Evolutionary conservation across 176 grass and related monocot species (phyloP), one percentile per base, ranked within the genome.

Genomic region (Zea luxurians): DNA sequence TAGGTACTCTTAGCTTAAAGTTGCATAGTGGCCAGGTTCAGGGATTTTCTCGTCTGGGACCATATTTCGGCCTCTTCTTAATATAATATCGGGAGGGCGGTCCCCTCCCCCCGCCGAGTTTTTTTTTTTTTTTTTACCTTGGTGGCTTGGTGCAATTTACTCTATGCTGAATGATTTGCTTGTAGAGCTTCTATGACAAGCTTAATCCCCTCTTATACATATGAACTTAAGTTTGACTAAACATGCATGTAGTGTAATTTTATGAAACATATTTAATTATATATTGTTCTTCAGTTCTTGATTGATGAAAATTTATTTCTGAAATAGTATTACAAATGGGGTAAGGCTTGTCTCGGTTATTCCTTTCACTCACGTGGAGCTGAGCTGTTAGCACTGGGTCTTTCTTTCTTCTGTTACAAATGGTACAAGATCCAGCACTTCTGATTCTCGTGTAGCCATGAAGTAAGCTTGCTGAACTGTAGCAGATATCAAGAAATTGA

Each of bases 1-100:
- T 42, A 73, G 36, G 7, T 52, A 53, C 43, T 64, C 4, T 58
- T 53, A 69, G n/a, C 37, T 66, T 74, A 46, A 66, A 66, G 61
- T 1, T 64, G 13, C 37, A 55, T 27, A 27, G 27, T 27, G 27
- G 27, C 27, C 27, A 27, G 27, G 27, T 27, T 27, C 27, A 27
- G n/a, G n/a, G n/a, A n/a, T n/a, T n/a, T n/a, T n/a, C n/a, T n/a
- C n/a, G n/a, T n/a, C n/a, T n/a, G n/a, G n/a, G n/a, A n/a, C n/a
- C n/a, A n/a, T n/a, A n/a, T n/a, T n/a, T n/a, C n/a, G n/a, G n/a
- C n/a, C n/a, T n/a, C n/a, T n/a, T n/a, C n/a, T n/a, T n/a, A n/a
- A n/a, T n/a, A n/a, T n/a, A n/a, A n/a, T n/a, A n/a, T n/a, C n/a
- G n/a, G n/a, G n/a, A n/a, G n/a, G n/a, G n/a, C n/a, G n/a, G n/a